Evolutionary conservation across 2,329 filamentous ascomycete species (phyloP).

Genomic region (Verticillium tricorpus): DNA sequence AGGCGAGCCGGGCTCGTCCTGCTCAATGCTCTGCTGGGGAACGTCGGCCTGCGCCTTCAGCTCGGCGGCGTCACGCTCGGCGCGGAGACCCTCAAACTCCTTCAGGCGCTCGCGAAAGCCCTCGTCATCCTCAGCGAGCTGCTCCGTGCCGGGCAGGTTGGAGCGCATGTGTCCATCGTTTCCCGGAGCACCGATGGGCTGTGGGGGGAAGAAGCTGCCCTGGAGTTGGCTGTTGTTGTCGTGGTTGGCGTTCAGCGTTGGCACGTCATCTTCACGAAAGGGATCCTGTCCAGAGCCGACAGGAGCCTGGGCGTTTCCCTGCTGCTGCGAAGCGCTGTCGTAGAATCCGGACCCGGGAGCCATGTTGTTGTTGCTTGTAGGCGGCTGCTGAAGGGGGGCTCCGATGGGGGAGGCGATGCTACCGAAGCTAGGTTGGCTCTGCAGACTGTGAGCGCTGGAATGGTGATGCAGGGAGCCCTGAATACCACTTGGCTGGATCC

Average conservation of each 20-base stretch:
- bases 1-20: slow-evolving; percentile 49
- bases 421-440: slow-evolving; percentile 94
- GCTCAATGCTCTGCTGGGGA: slow-evolving; percentile 20
- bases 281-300: slow-evolving; percentile 35
- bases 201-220: slow-evolving; percentile 22
- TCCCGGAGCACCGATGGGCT: slow-evolving; percentile 30
- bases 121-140: slow-evolving; percentile 49
- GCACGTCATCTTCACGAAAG: slow-evolving; percentile 70
- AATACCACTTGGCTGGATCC: slow-evolving; percentile 52
- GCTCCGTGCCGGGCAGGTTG: slow-evolving; percentile 44
- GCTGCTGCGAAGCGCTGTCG: slow-evolving; percentile 40
- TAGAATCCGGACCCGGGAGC: slow-evolving; percentile 66
- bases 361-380: slow-evolving; percentile 52
- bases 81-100: slow-evolving; percentile 76
- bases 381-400: slow-evolving; percentile 43
- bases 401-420: slow-evolving; percentile 86
- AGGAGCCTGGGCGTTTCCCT: slow-evolving; percentile 33
- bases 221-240: slow-evolving; percentile 28
- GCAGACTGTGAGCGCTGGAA: slow-evolving; percentile 89
- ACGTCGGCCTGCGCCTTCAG: slow-evolving; percentile 20
- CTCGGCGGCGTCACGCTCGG: slow-evolving; percentile 60
- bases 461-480: slow-evolving; percentile 70
- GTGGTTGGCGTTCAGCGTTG: slow-evolving; percentile 54
- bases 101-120: slow-evolving; percentile 69
- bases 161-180: slow-evolving; percentile 35